Evolutionary conservation across 352 stramenopile genomes (phyloP).

Genomic region (Globisporangium carolinianum): DNA sequence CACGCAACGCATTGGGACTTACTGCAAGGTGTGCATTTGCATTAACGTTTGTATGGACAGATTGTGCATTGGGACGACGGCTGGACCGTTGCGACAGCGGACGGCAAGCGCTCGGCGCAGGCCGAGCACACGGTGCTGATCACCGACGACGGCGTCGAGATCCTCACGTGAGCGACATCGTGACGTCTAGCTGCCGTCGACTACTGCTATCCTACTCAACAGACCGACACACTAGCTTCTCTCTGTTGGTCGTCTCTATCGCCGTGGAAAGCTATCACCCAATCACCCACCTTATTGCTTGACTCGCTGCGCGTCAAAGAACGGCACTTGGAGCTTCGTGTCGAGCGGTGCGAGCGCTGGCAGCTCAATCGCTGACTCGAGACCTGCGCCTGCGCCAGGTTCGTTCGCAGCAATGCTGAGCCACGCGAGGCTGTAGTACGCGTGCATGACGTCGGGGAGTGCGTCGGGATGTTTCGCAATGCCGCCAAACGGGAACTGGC

Average conservation of each 20-base stretch:
- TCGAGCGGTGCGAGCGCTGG: constrained; percentile 43
- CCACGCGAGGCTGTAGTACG: constrained; percentile 88
- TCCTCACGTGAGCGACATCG: constrained; percentile 78
- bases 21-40: background rate
- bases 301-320: constrained; percentile 23
- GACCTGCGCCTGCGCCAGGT: background rate
- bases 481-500: constrained; percentile 79
- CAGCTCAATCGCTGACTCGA: constrained; percentile 8
- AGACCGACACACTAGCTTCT: constrained; percentile 3
- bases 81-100: constrained; percentile 95
- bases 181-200: background rate
- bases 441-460: constrained; percentile 88
- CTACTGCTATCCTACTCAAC: background rate
- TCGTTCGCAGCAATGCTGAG: constrained; percentile 70
- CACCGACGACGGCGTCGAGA: constrained; percentile 91
- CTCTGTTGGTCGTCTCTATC: no score
- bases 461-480: constrained; percentile 77
- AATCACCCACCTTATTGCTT: constrained; percentile 10
- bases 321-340: constrained; percentile 73
- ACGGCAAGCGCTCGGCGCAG: constrained; percentile 92
- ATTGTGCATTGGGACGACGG: constrained; percentile 92
- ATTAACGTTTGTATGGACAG: constrained; percentile 17
- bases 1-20: background rate
- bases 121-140: constrained; percentile 98
- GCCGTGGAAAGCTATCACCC: background rate